Conservation (phyloP, 2,329 filamentous ascomycete species). For the Sarocladiaceae sp. region DNA sequence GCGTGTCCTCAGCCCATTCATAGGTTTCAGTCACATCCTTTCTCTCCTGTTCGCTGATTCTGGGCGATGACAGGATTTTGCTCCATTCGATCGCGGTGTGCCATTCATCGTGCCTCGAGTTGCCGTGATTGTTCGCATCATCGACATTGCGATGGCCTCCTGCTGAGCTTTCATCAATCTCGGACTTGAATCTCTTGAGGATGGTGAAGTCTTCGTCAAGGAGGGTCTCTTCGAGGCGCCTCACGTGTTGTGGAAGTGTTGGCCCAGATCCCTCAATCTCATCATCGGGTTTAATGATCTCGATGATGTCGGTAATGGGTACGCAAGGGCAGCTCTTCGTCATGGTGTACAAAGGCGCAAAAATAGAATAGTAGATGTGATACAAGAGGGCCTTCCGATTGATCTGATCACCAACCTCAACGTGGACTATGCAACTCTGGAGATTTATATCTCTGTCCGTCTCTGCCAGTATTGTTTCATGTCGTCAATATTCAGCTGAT, state of each 20-base stretch:
- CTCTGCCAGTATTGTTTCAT: too few relatives aligned
- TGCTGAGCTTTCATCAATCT: background rate
- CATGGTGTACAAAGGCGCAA: too few relatives aligned
- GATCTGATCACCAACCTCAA: too few relatives aligned
- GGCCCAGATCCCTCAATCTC: background rate
- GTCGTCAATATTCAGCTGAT: background rate
- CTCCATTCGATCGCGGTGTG: background rate
- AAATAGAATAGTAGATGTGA: too few relatives aligned
- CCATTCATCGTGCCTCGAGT: background rate
- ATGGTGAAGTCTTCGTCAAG: background rate
- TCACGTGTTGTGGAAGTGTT: background rate
- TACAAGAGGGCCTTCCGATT: too few relatives aligned
- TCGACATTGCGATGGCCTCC: too few relatives aligned
- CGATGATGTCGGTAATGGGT: too few relatives aligned
- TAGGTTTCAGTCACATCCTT: background rate
- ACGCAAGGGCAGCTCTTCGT: too few relatives aligned
- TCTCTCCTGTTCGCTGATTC: background rate
- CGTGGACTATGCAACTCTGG: background rate
- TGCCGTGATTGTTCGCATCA: too few relatives aligned
- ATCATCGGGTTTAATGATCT: background rate
- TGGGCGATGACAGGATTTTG: background rate
- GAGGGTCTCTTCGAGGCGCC: background rate
- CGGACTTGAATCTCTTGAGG: background rate
- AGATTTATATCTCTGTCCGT: too few relatives aligned
- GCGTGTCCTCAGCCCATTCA: background rate